Evolutionary conservation across 2,329 filamentous ascomycete species (phyloP), one percentile per base, ranked within the genome.

Genomic region (Cladosporium austrohemisphaericum): DNA sequence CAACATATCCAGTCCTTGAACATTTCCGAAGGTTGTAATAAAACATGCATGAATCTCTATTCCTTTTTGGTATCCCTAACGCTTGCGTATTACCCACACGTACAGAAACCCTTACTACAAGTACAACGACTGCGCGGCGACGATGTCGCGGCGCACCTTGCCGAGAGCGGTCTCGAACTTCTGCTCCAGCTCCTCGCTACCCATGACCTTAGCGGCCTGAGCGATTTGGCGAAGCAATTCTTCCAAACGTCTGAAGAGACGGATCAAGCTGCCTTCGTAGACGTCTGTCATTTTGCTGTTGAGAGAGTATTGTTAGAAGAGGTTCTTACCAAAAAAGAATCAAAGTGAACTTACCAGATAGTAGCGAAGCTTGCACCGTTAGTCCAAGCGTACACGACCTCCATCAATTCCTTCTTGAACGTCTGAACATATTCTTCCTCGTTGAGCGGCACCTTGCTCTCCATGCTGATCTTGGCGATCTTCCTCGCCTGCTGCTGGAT

Each of bases 221-320:
- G 86, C 92, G 80, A 97, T 95, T 70, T 98, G 93, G 57, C 93
- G 82, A 28, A 98, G 76, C 51, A 96, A 77, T 71, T 98, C 93
- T 70, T 98, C 93, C 25, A 98, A 77, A 16, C 93, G 87, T 48
- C 93, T 86, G 81, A 98, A 98, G 31, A 96, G 83, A 41, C 93
- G 89, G 60, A 98, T 97, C 53, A 98, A 75, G 51, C 89, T 96
- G 52, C 93, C 93, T 73, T 98, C 93, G 70, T 96, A 98, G 22
- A 92, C 88, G 61, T 96, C 92, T 22, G 93, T 97, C 91, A 98
- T 96, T 88, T 95, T 95, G 72, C 92, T 95, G 55, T 6, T 40
- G 20, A 41, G 16, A 9, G 8, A 13, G 9, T 28, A 10, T 20
- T 20, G 36, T 40, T 36, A 48, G 49, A 25, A 18, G 10, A 10